Percentiles rank a stretch among this genome's conserved stretches.
phyloP scores from a whole-genome alignment of 495 filamentous ascomycete species.

The Podospora appendiculata region DNA sequence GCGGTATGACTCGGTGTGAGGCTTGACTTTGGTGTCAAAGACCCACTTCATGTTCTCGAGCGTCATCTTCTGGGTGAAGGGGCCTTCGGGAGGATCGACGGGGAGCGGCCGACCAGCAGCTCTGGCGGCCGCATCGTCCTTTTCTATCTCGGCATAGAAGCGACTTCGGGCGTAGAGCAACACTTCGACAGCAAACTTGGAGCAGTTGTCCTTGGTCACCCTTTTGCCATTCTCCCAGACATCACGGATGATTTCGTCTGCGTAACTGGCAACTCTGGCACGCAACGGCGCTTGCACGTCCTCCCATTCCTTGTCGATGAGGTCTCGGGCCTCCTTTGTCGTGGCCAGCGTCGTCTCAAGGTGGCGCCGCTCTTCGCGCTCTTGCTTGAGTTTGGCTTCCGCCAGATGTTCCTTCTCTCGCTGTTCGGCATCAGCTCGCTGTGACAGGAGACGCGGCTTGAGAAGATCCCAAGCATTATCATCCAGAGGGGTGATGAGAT shows the following conservation, averaged over 20 bases:
- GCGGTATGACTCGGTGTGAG: constrained; percentile 48
- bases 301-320: constrained; percentile 58
- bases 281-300: constrained; percentile 56
- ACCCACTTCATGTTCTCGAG: constrained; percentile 84
- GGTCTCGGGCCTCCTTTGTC: constrained; percentile 50
- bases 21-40: constrained; percentile 67
- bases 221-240: constrained; percentile 49
- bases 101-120: constrained; percentile 32
- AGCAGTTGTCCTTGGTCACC: constrained; percentile 49
- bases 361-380: constrained; percentile 12
- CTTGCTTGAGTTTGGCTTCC: constrained; percentile 34
- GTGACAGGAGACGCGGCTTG: constrained; percentile 55
- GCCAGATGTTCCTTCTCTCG: constrained; percentile 38
- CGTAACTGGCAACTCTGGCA: constrained; percentile 47
- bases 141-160: constrained; percentile 53
- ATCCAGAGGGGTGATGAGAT: constrained; percentile 54
- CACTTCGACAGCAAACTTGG: constrained; percentile 59
- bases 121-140: constrained; percentile 37
- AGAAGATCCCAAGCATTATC: constrained; percentile 59
- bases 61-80: constrained; percentile 51
- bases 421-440: constrained; percentile 50
- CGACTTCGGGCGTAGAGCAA: constrained; percentile 52
- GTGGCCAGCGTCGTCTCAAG: constrained; percentile 22
- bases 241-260: constrained; percentile 56
- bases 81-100: constrained; percentile 42